Base-by-base conservation (phyloP, 176 grass and related monocot species). In the Alloteropsis semialata region DNA sequence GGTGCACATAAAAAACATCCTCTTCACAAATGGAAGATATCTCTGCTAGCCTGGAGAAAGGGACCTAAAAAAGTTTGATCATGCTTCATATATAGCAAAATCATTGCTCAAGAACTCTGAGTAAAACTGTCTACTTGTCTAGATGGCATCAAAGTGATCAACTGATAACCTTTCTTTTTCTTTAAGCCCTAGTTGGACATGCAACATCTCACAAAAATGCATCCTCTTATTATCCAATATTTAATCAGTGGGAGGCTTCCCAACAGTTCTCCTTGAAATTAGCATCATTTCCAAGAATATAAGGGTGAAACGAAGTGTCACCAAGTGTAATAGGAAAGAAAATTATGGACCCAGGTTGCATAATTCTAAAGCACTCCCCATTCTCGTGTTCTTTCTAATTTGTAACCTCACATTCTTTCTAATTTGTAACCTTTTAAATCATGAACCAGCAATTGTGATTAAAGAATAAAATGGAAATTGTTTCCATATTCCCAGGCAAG, bases 391-490 rank as follows among this genome's bases (percentile, higher is more conserved):
- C 5, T 63, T 83, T 36, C 22, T 49, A 45, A 17, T 10, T 2
- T 36, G 32, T 10, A 53, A 29, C 22, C 43, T 46, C n/a, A n/a
- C 1, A 50, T 18, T 39, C 5, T 63, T 83, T 36, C 22, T 49
- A 45, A 17, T 10, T 2, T 36, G 32, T 10, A 53, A 29, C 22
- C 43, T 46, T 37, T 42, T 48, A 44, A 72, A 51, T 14, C 6
- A 19, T 21, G 1, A 65, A 50, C 21, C 27, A 77, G 39, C 22
- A 7, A 1, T 36, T 34, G 5, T 28, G 16, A 58, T 65, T 11
- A 63, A 75, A 81, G 41, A 82, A 76, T 8, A 75, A 72, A 71
- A 78, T 42, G 33, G 48, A 29, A 43, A 79, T 29, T 34, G 15
- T 5, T 58, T 22, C 24, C 30, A 34, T 68, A 74, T 59, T 27